A percentile compares a stretch with the other conserved stretches of the same genome.
Evolutionary conservation across 2,329 filamentous ascomycete species (phyloP).

Genomic region (Ophidiomyces ophidiicola): DNA sequence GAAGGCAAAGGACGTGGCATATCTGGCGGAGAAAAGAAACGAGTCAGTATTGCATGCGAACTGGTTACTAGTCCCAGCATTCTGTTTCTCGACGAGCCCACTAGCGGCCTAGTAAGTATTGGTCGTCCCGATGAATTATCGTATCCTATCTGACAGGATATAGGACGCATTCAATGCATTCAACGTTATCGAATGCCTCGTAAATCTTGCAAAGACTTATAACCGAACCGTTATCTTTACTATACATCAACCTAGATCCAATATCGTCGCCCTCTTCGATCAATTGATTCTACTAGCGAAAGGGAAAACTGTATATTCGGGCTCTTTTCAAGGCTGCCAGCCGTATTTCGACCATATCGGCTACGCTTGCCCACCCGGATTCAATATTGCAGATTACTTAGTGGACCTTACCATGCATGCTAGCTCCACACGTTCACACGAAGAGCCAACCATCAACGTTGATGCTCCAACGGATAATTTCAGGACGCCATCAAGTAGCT

Average conservation of each 20-base stretch:
- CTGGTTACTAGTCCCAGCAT: slow-evolving; percentile 95
- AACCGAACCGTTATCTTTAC: slow-evolving; percentile 96
- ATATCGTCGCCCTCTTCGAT: slow-evolving; percentile 95
- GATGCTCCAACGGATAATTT: slow-evolving; percentile 49
- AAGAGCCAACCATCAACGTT: slow-evolving; percentile 48
- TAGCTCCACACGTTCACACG: slow-evolving; percentile 44
- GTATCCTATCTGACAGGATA: slow-evolving; percentile 11
- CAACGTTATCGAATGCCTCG: slow-evolving; percentile 92
- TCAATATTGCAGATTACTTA: slow-evolving; percentile 97
- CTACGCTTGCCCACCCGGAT: slow-evolving; percentile 86
- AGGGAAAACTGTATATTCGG: slow-evolving; percentile 84
- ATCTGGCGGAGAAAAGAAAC: slow-evolving; percentile 89
- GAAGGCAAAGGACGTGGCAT: slow-evolving; percentile 90
- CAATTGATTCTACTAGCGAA: slow-evolving; percentile 81
- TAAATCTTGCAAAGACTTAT: slow-evolving; percentile 88
- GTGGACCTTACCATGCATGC: slow-evolving; percentile 98
- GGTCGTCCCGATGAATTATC: slow-evolving; percentile 47
- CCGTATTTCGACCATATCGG: slow-evolving; percentile 84
- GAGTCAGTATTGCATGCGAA: slow-evolving; percentile 94
- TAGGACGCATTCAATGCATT: slow-evolving; percentile 89
- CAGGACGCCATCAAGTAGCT: slow-evolving; percentile 71
- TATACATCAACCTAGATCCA: slow-evolving; percentile 94
- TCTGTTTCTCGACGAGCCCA: slow-evolving; percentile 92
- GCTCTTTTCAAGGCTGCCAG: slow-evolving; percentile 78
- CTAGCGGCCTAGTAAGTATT: slow-evolving; percentile 75